These are phyloP conservation scores for Xylaria nigripes DNA, from an alignment of 495 filamentous ascomycete genomes.

Conservation along the genomic window DNA sequence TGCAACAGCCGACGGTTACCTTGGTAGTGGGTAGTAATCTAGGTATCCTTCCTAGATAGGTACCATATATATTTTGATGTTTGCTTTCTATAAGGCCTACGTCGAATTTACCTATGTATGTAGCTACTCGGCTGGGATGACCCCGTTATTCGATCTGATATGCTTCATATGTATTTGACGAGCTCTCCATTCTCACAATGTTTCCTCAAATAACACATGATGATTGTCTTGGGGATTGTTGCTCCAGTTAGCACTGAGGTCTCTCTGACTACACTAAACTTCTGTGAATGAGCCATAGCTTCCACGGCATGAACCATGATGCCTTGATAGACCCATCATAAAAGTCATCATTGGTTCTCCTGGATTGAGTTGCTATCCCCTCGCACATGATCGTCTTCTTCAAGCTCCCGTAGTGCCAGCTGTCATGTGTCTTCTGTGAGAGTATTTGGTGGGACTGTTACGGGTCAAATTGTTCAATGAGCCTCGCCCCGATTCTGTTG, in stretches of 20 bases:
- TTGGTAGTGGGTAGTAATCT: too few relatives aligned
- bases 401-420: not conserved
- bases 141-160: not conserved
- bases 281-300: not conserved
- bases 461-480: not conserved
- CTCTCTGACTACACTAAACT: not conserved
- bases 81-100: not conserved
- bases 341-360: not conserved
- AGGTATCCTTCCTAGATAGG: not conserved
- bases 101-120: not conserved
- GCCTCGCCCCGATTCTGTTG: not conserved
- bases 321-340: not conserved
- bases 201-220: not conserved
- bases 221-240: not conserved
- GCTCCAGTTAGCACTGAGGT: not conserved
- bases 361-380: not conserved
- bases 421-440: not conserved
- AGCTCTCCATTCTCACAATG: not conserved
- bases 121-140: not conserved
- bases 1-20: not conserved
- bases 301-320: not conserved
- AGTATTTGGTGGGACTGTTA: not conserved
- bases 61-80: not conserved
- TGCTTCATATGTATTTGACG: not conserved
- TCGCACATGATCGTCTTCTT: not conserved